A percentile compares a stretch with the other conserved stretches of the same genome.
These are phyloP conservation scores for Eutrema heterophyllum DNA, from an alignment of 345 rosid species.

Conservation along the genomic window DNA sequence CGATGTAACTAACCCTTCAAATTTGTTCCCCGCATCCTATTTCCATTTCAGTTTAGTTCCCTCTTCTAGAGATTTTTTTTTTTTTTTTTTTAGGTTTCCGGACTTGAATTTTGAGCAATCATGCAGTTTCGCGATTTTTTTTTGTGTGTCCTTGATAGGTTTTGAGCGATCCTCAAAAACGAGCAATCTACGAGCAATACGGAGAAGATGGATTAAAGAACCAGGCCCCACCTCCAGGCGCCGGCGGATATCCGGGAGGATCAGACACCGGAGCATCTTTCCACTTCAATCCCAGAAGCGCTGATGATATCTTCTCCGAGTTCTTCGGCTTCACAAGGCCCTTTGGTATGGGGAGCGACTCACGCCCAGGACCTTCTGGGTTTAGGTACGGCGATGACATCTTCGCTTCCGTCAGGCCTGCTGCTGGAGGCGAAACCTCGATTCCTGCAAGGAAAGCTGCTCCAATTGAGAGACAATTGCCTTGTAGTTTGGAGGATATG, in stretches of 20 bases:
- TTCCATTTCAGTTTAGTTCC: no score
- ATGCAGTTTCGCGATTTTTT: no score
- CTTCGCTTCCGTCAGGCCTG: constrained; percentile 39
- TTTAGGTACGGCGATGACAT: constrained; percentile 61
- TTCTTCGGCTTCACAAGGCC: constrained; percentile 62
- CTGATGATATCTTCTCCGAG: constrained; percentile 68
- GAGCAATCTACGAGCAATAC: constrained; percentile 71
- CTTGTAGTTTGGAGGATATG: constrained; percentile 72
- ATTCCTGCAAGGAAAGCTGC: constrained; percentile 47
- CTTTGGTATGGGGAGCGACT: constrained; percentile 45
- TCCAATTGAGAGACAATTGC: constrained; percentile 51
- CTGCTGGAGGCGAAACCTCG: constrained; percentile 43
- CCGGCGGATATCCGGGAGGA: constrained; percentile 53
- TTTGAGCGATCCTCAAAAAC: constrained; percentile 73
- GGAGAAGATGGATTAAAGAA: constrained; percentile 88
- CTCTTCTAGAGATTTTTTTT: no score
- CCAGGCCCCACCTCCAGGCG: constrained; percentile 66
- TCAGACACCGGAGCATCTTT: constrained; percentile 49
- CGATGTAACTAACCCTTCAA: constrained; percentile 41
- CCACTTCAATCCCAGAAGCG: constrained; percentile 64
- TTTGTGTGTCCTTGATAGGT: constrained; percentile 42
- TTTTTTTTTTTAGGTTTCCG: background rate
- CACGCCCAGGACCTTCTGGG: constrained; percentile 39
- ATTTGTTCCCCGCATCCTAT: no score
- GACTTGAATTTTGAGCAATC: no score